Evolutionary conservation across 768 basidiomycete genomes (phyloP), one percentile per base, ranked within the genome.

Genomic region (Paxillus rubicundulus): DNA sequence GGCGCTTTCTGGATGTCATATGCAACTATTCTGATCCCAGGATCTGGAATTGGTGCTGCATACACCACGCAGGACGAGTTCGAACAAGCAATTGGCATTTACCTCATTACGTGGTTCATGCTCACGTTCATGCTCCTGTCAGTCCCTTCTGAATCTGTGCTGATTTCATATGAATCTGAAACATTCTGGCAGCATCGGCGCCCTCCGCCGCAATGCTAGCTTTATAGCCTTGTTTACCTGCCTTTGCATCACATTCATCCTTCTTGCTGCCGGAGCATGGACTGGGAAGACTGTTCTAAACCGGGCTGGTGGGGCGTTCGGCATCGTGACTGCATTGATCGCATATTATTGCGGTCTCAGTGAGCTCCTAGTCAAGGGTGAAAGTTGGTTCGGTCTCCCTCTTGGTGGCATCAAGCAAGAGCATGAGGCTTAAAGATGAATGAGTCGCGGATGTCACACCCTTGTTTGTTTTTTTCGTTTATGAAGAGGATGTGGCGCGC

Each of bases 1-100:
- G 92, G 92, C 20, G 87, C 84, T 2, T 94, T 93, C 77, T 94
- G 91, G 91, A 74, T 93, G 72, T 90, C 90, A 5, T 93, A 82
- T 45, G 89, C 82, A 4, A 74, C 80, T 0, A 83, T 94, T 60
- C 69, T 86, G 62, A 78, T 90, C 43, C 92, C 92, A 2, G 76
- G 78, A 24, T 79, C 78, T 4, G 89, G 89, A 13, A 77, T 92
- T 42, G 10, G 58, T 5, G 64, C 74, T 0, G 80, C 89, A 0
- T 92, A 85, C 61, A 45, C 59, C 0, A 47, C 55, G 0, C 45
- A 49, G 0, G 60, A 62, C 0, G 78, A 84, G 60, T 63, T 86
- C 12, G 44, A 59, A 6, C 77, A 79, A 44, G 90, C 87, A 0
- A 60, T 93, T 12, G 89, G 86, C 3, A 85, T 92, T 52, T 92